A percentile compares a stretch with the other conserved stretches of the same genome.
phyloP scores from a whole-genome alignment of 441 rosid genomes.

The Jatropha podagrica region DNA sequence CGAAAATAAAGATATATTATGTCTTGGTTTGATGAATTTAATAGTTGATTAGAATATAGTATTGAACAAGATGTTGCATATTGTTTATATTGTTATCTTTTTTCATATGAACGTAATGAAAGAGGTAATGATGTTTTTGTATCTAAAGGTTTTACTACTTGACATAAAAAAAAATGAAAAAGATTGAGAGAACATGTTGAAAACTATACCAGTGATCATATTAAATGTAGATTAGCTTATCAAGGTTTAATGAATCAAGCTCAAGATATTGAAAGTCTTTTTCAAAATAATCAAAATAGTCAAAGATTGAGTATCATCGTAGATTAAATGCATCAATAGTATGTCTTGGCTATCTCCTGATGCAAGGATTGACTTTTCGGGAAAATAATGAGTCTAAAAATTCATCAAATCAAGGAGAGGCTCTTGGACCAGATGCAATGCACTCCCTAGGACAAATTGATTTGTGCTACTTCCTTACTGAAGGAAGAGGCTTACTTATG shows the following conservation, averaged over 20 bases:
- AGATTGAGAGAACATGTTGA: background rate
- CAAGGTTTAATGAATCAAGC: background rate
- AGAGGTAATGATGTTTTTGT: background rate
- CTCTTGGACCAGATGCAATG: no score
- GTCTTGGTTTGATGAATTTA: background rate
- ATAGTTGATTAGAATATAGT: background rate
- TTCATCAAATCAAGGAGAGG: background rate
- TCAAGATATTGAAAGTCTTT: background rate
- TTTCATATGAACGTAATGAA: background rate
- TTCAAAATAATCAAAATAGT: background rate
- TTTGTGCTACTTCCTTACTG: no score
- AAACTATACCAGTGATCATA: background rate
- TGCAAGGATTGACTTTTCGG: background rate
- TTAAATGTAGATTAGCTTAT: background rate
- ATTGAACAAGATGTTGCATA: background rate
- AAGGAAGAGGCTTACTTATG: no score
- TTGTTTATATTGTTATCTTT: no score
- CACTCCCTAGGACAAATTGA: no score
- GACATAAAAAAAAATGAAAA: no score
- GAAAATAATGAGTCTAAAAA: background rate
- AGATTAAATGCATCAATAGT: background rate
- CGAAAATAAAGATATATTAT: background rate
- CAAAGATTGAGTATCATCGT: background rate
- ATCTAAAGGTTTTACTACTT: background rate
- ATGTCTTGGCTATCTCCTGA: background rate